Percentiles rank a stretch among this genome's conserved stretches.
Conservation (phyloP, 805 yeast species). For the Yarrowia yakushimensis region DNA sequence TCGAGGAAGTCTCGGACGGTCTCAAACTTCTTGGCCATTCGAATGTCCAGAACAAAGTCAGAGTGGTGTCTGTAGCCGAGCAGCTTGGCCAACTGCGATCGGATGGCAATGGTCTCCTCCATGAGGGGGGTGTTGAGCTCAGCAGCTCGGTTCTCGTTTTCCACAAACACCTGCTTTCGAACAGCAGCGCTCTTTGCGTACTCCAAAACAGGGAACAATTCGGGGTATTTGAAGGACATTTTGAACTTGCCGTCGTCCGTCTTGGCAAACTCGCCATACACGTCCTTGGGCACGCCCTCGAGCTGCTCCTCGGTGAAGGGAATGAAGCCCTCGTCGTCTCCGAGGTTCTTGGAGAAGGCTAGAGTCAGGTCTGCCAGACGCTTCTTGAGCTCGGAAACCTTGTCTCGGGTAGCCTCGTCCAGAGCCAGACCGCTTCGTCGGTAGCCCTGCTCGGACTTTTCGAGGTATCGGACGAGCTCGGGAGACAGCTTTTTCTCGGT, state of each 20-base stretch:
- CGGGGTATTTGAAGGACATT: conserved; percentile 81
- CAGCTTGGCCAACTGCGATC: conserved; percentile 58
- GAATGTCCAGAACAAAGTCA: conserved; percentile 65
- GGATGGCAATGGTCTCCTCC: conserved; percentile 54
- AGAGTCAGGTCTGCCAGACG: conserved; percentile 55
- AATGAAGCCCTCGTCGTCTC: conserved; percentile 63
- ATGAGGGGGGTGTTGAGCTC: conserved; percentile 58
- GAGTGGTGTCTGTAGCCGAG: conserved; percentile 70
- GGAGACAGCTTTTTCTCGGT: conserved; percentile 40
- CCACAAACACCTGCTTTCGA: conserved; percentile 61
- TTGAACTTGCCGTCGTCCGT: conserved; percentile 47
- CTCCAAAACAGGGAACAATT: conserved; percentile 70
- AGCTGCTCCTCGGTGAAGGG: conserved; percentile 62
- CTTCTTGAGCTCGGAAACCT: conserved; percentile 57
- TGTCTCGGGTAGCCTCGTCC: conserved; percentile 50
- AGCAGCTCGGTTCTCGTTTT: conserved; percentile 64
- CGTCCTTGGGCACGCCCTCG: conserved; percentile 68
- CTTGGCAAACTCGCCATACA: conserved; percentile 50
- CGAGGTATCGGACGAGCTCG: conserved; percentile 56
- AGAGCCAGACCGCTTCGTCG: conserved; percentile 68
- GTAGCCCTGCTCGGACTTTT: conserved; percentile 54
- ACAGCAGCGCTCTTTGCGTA: conserved; percentile 63
- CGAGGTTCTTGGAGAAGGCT: conserved; percentile 60
- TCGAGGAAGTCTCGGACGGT: conserved; percentile 58
- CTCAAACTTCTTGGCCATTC: conserved; percentile 72